A percentile compares a stretch with the other conserved stretches of the same genome.
Conservation (phyloP, 2,329 filamentous ascomycete genomes). For the Verticillium nonalfalfae region DNA sequence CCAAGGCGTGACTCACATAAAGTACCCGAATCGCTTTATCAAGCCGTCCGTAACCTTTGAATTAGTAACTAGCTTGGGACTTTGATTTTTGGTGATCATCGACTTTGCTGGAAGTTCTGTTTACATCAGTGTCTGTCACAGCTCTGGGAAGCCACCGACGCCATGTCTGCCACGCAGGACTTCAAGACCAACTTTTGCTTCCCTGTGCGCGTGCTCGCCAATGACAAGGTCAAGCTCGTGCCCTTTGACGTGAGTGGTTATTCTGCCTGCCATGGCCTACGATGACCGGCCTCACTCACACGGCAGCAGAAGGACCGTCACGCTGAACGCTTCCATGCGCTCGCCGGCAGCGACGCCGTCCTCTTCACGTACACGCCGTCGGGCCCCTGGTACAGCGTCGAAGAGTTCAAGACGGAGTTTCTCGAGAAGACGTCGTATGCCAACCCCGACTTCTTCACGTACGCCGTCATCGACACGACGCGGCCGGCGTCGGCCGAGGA, state of each 20-base stretch:
- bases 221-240: conserved; percentile 11
- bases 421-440: conserved; percentile 5
- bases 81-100: no score
- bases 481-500: conserved; percentile 15
- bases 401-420: conserved; percentile 9
- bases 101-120: no score
- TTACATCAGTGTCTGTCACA: background rate
- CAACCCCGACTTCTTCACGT: conserved; percentile 8
- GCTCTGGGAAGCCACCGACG: background rate
- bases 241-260: conserved; percentile 6
- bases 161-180: background rate
- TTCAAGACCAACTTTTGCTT: conserved; percentile 1
- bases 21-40: background rate
- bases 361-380: conserved; percentile 14
- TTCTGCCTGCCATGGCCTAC: background rate
- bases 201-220: conserved; percentile 4
- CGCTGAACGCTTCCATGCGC: conserved; percentile 7
- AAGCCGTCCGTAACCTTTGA: no score
- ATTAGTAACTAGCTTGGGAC: no score
- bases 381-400: conserved; percentile 10
- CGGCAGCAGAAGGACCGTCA: conserved; percentile 8
- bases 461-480: conserved; percentile 22
- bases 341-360: conserved; percentile 7
- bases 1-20: background rate
- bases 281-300: background rate